Conservation (phyloP, 331 rosid genomes). For the Malus hybrid region DNA sequence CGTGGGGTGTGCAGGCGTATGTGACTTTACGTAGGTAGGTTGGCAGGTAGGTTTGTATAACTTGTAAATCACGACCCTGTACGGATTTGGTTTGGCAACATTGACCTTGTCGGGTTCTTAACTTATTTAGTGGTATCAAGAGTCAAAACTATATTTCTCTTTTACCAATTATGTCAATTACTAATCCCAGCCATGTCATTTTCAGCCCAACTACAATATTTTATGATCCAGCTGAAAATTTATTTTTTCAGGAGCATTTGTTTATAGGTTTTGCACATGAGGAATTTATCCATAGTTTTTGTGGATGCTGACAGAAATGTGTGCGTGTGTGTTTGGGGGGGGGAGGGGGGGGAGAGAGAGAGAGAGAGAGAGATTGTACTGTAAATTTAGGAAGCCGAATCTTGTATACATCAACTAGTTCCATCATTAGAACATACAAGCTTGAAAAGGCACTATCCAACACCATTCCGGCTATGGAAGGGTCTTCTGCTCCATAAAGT, state of each 20-base stretch:
- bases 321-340: not conserved
- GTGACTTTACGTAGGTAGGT: not conserved
- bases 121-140: not conserved
- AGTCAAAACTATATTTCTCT: not conserved
- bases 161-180: not conserved
- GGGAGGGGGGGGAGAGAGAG: not conserved
- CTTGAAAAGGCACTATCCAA: constrained; percentile 98
- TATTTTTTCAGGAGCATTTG: not conserved
- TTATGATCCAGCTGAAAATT: not conserved
- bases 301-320: not conserved
- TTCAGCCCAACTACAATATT: not conserved
- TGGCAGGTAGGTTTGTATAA: not conserved
- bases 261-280: not conserved
- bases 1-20: not conserved
- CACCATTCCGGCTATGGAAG: constrained; percentile 97
- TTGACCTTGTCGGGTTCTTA: not conserved
- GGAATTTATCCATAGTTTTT: not conserved
- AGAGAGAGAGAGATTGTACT: constrained; percentile 37
- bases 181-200: not conserved
- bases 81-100: not conserved
- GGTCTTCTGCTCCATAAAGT: constrained; percentile 98
- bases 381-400: constrained; percentile 98
- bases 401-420: constrained; percentile 94
- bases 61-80: not conserved
- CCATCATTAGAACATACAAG: constrained; percentile 94